phyloP scores from a whole-genome alignment of 805 yeast genomes.

The Diddensiella transvaalensis region DNA sequence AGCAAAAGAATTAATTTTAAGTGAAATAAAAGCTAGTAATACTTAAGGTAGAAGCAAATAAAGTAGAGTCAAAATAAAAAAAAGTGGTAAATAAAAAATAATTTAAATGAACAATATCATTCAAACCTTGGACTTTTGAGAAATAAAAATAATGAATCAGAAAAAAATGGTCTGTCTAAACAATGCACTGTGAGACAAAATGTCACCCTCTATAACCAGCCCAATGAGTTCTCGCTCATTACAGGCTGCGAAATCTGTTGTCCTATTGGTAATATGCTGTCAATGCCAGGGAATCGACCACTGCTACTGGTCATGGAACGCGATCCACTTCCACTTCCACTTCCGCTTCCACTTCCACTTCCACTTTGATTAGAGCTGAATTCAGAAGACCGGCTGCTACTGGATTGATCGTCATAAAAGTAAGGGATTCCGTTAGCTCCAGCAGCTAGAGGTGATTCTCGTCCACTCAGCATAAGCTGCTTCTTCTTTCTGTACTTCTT shows the following conservation, averaged over 20 bases:
- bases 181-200: background rate
- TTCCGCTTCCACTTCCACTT: constrained; percentile 11
- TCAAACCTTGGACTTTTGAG: background rate
- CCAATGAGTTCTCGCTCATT: constrained; percentile 39
- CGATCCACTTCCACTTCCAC: constrained; percentile 12
- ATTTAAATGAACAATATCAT: too few species aligned
- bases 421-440: constrained; percentile 6
- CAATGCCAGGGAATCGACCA: constrained; percentile 17
- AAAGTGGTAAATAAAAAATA: too few species aligned
- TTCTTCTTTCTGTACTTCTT: constrained; percentile 41
- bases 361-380: constrained; percentile 9
- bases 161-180: constrained; percentile 5
- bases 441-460: constrained; percentile 7
- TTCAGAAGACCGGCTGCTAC: constrained; percentile 16
- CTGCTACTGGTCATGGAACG: constrained; percentile 15
- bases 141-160: constrained; percentile 3
- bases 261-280: constrained; percentile 24
- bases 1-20: background rate
- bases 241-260: constrained; percentile 38
- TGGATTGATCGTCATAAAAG: constrained; percentile 23
- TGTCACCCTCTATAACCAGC: constrained; percentile 33
- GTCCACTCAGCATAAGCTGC: constrained; percentile 17
- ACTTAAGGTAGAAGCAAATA: background rate
- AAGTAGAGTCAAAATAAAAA: too few species aligned
- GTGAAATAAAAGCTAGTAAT: background rate